Evolutionary conservation across 23 red algal species (phyloP), one percentile per base, ranked within the genome.

Genomic region (Gracilariopsis chorda): DNA sequence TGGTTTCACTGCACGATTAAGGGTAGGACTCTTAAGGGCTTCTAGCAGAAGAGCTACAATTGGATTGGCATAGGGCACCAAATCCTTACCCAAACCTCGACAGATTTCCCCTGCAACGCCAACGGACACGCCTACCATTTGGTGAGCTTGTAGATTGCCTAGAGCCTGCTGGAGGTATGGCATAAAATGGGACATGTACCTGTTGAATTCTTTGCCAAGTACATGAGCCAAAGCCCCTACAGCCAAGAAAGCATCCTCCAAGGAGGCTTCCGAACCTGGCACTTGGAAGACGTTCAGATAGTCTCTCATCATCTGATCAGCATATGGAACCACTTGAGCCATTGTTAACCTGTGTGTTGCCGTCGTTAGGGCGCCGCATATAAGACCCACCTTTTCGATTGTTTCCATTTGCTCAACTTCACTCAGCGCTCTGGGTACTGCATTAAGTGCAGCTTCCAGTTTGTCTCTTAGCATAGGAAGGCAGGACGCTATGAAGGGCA

Each of bases 1-100:
- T 27, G 97, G 97, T 79, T 99, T 95, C n/a, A 99, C 97, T 0
- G 92, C 82, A 40, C 90, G 88, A 47, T 94, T 90, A 19, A 99
- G 75, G 34, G 83, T 64, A 34, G 51, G 42, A 63, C 85, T 96
- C 19, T 80, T 62, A 27, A 99, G 53, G 35, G 97, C 97, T 80
- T 61, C 87, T 17, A 99, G 62, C 36, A 99, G 76, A 49, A 90
- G 71, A 77, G 51, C 76, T 10, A 96, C 87, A 77, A 94, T 94
- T 11, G 94, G 61, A 70, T 94, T 84, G 1, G 93, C 78, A 71
- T 92, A 96, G 7, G 80, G 59, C 48, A 82, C 60, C n/a, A 99
- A 48, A 12, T 46, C 90, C 34, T 77, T 68, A 28, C 88, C 97
- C 7, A 99, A 40, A 44, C 93, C 87, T 28, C 93, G 72, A 60